A percentile compares a stretch with the other conserved stretches of the same genome.
Conservation (phyloP, 371 early-diverging fungal species). For the Rhizopus stolonifer region DNA sequence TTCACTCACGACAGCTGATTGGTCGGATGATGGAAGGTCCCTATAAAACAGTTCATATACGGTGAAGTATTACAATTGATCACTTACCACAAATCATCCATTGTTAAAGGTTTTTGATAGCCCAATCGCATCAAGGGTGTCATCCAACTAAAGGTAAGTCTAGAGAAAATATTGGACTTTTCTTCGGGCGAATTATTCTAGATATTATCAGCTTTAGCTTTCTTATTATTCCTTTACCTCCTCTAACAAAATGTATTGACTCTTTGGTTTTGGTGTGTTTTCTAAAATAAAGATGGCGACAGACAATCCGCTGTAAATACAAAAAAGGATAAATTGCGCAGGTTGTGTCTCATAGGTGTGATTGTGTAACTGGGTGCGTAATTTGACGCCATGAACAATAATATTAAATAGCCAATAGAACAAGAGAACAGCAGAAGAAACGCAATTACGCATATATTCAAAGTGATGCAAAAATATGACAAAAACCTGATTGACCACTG, state of each 20-base stretch:
- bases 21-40: slow-evolving; percentile 64
- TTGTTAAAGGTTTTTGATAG: slow-evolving; percentile 65
- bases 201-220: too few relatives aligned
- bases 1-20: slow-evolving; percentile 61
- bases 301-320: slow-evolving; percentile 39
- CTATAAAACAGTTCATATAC: too few relatives aligned
- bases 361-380: slow-evolving; percentile 58
- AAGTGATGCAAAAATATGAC: slow-evolving; percentile 63
- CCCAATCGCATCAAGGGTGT: slow-evolving; percentile 85
- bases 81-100: slow-evolving; percentile 86
- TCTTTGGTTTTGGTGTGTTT: slow-evolving; percentile 56
- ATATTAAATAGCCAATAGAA: slow-evolving; percentile 78
- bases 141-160: slow-evolving; percentile 91
- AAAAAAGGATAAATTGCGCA: slow-evolving; percentile 43
- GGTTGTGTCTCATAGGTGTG: slow-evolving; percentile 31
- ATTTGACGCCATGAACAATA: slow-evolving; percentile 44
- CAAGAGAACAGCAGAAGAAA: slow-evolving; percentile 70
- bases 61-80: too few relatives aligned
- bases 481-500: slow-evolving; percentile 33
- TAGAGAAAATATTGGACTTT: slow-evolving; percentile 82
- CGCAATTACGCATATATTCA: slow-evolving; percentile 65
- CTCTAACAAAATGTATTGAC: slow-evolving; percentile 60
- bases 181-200: slow-evolving; percentile 72
- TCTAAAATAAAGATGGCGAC: slow-evolving; percentile 62
- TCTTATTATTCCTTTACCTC: too few relatives aligned